phyloP scores from a whole-genome alignment of 1,284 basidiomycete genomes.

The Tilletia indica region DNA sequence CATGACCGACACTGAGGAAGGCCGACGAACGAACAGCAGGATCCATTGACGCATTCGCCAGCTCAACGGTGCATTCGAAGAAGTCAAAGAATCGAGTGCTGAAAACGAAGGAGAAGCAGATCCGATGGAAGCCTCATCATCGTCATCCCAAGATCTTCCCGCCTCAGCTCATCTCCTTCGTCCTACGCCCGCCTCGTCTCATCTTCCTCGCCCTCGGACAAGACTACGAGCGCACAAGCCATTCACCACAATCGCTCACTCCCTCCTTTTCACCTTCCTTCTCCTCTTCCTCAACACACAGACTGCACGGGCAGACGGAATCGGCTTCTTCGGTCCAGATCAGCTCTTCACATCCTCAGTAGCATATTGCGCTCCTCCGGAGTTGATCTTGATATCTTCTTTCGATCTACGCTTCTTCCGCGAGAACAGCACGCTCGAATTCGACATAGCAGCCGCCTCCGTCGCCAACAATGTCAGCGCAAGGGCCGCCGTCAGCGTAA shows the following conservation, averaged over 20 bases:
- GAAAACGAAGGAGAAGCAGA: too few relatives aligned
- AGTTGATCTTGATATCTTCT: conserved; percentile 43
- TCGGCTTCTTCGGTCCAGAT: neutral
- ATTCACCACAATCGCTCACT: neutral
- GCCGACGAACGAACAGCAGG: too few relatives aligned
- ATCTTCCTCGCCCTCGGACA: neutral
- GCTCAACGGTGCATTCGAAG: too few relatives aligned
- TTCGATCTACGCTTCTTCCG: conserved; percentile 46
- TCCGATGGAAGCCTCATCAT: too few relatives aligned
- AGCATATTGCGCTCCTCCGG: conserved; percentile 49
- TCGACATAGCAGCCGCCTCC: conserved; percentile 49
- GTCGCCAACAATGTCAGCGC: conserved; percentile 35
- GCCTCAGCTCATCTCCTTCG: neutral
- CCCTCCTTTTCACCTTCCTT: neutral
- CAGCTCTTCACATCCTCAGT: conserved; percentile 40
- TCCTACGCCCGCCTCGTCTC: too few relatives aligned
- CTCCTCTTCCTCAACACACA: neutral
- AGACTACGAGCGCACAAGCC: neutral
- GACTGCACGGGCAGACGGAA: neutral
- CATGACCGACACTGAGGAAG: too few relatives aligned
- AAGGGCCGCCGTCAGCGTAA: conserved; percentile 39
- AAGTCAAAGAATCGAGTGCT: too few relatives aligned
- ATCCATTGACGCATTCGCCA: too few relatives aligned
- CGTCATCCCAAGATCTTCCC: too few relatives aligned
- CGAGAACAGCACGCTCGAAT: conserved; percentile 47